phyloP scores from a whole-genome alignment of 257 asterid species.

The Solanum okadae region DNA sequence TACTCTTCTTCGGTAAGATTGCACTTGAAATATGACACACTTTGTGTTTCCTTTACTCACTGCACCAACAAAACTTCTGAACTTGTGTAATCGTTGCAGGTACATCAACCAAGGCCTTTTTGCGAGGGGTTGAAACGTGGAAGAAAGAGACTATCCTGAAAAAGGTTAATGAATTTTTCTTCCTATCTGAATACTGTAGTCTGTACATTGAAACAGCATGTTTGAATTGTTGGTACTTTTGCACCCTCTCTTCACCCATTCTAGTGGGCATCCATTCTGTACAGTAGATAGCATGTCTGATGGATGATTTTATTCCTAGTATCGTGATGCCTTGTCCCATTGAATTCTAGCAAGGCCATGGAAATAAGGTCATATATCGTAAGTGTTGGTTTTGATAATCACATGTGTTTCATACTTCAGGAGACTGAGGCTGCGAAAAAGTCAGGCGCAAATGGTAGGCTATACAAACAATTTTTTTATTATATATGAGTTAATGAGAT shows the following conservation, averaged over 20 bases:
- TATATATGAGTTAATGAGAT: neutral
- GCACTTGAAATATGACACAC: neutral
- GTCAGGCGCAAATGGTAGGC: slow-evolving; percentile 43
- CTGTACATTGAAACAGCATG: neutral
- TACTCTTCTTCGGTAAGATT: slow-evolving; percentile 70
- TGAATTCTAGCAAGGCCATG: neutral
- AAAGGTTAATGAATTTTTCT: slow-evolving; percentile 29
- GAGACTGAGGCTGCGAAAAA: neutral
- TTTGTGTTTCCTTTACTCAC: neutral
- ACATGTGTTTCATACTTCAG: neutral
- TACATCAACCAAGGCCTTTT: slow-evolving; percentile 82
- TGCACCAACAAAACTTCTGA: slow-evolving; percentile 1
- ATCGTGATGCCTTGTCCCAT: neutral
- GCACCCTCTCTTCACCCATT: neutral
- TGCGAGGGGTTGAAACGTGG: slow-evolving; percentile 93
- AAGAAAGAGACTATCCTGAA: slow-evolving; percentile 75
- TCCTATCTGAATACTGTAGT: neutral
- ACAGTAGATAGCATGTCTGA: neutral
- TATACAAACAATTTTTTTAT: neutral
- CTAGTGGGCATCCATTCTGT: neutral
- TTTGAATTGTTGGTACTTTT: neutral
- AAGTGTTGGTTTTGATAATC: neutral
- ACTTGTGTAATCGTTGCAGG: slow-evolving; percentile 31
- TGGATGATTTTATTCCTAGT: neutral
- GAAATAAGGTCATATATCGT: neutral